These are phyloP conservation scores for Malassezia caprae DNA, from an alignment of 1,284 basidiomycete species.

Conservation along the genomic window DNA sequence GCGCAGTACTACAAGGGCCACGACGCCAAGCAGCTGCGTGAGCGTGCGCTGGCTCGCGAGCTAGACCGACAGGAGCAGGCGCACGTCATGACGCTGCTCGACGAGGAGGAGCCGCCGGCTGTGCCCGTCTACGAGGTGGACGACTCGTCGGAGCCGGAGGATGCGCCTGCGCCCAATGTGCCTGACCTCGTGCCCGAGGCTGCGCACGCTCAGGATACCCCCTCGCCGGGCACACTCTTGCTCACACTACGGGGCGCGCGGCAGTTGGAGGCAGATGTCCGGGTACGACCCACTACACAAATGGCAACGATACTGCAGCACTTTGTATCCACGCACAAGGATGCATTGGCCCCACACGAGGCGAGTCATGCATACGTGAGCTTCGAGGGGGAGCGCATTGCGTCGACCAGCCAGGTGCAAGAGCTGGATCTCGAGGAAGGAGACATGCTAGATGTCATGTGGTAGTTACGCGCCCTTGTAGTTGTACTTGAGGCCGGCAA, in stretches of 20 bases:
- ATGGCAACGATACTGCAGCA: constrained; percentile 22
- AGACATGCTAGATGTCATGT: constrained; percentile 18
- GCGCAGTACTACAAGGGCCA: constrained; percentile 25
- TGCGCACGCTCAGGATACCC: background rate
- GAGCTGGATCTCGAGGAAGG: constrained; percentile 27
- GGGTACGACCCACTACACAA: constrained; percentile 24
- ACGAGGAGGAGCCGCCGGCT: background rate
- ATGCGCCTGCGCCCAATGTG: background rate
- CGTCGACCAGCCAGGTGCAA: constrained; percentile 11
- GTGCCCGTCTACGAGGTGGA: constrained; percentile 1
- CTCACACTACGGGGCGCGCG: constrained; percentile 21
- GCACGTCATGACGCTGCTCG: background rate
- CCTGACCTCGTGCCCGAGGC: background rate
- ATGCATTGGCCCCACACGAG: constrained; percentile 5
- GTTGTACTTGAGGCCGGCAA: constrained; percentile 37
- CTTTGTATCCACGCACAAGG: constrained; percentile 15
- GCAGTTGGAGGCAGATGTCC: constrained; percentile 18
- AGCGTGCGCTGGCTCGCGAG: constrained; percentile 21
- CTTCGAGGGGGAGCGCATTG: constrained; percentile 23
- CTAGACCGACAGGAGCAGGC: constrained; percentile 15
- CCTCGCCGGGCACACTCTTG: constrained; percentile 10
- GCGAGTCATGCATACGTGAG: background rate
- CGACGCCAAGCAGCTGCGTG: constrained; percentile 25
- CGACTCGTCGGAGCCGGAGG: constrained; percentile 18
- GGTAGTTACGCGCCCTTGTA: constrained; percentile 39